Percentiles rank a stretch among this genome's conserved stretches.
Evolutionary conservation across 495 filamentous ascomycete species (phyloP).

Genomic region (Wilcoxina mikolae): DNA sequence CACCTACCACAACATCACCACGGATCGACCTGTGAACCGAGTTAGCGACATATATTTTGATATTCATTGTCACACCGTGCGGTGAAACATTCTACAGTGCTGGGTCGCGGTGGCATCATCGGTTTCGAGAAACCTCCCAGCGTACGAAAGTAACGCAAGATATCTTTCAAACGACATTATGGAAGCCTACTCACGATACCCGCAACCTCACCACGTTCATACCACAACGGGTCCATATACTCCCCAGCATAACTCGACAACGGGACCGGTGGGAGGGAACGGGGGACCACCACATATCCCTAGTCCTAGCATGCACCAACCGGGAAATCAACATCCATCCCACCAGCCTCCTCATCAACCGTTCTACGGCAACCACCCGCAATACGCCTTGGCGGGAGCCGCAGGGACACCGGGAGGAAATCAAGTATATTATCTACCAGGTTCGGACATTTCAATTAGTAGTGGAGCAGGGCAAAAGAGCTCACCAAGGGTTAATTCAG

Average conservation of each 20-base stretch:
- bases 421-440: slow-evolving; percentile 9
- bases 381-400: background rate
- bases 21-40: no score
- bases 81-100: background rate
- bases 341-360: slow-evolving; percentile 17
- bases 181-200: slow-evolving; percentile 20
- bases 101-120: background rate
- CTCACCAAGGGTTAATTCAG: slow-evolving; percentile 22
- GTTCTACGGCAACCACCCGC: slow-evolving; percentile 11
- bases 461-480: slow-evolving; percentile 14
- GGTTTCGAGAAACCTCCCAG: background rate
- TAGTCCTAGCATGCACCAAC: slow-evolving; percentile 23
- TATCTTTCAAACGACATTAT: slow-evolving; percentile 9
- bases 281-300: slow-evolving; percentile 25
- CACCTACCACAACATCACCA: background rate
- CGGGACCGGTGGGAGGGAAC: slow-evolving; percentile 17
- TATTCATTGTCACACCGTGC: background rate
- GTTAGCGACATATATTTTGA: no score
- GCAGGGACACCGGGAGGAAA: background rate
- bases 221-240: slow-evolving; percentile 17
- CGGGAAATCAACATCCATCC: slow-evolving; percentile 24
- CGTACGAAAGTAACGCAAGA: background rate
- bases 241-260: slow-evolving; percentile 23
- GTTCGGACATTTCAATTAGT: slow-evolving; percentile 12
- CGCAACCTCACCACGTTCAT: slow-evolving; percentile 24